A percentile compares a stretch with the other conserved stretches of the same genome.
Conservation (phyloP, 192 early-diverging fungal genomes). For the Backusella psychrophila region DNA sequence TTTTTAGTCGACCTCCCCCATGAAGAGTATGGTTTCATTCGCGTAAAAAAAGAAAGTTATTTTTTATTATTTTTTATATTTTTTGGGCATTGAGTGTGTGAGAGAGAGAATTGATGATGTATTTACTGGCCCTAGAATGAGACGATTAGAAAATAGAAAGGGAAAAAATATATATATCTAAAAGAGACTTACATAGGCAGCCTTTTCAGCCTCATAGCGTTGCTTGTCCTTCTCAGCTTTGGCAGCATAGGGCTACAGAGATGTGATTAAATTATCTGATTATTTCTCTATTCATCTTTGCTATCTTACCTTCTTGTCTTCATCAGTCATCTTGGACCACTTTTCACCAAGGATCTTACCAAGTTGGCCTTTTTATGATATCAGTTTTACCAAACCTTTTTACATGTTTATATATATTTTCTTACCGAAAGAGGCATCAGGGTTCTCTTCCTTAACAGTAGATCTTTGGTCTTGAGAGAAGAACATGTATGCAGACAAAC, state of each 20-base stretch:
- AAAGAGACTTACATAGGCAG: slow-evolving; percentile 17
- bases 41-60: not conserved
- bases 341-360: slow-evolving; percentile 43
- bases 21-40: too few species aligned
- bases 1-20: too few species aligned
- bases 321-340: slow-evolving; percentile 38
- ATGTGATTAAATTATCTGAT: not conserved
- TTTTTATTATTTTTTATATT: not conserved
- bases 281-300: not conserved
- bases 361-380: slow-evolving; percentile 25
- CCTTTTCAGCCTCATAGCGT: slow-evolving; percentile 42
- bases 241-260: slow-evolving; percentile 25
- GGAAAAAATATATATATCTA: not conserved
- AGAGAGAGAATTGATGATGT: not conserved
- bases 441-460: slow-evolving; percentile 78
- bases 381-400: not conserved
- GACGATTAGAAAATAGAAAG: not conserved
- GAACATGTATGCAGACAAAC: slow-evolving; percentile 88
- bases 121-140: not conserved
- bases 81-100: not conserved
- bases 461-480: slow-evolving; percentile 83
- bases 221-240: slow-evolving; percentile 40
- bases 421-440: slow-evolving; percentile 65
- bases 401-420: too few species aligned
- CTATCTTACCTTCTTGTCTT: slow-evolving; percentile 37